A percentile compares a stretch with the other conserved stretches of the same genome.
phyloP scores from a whole-genome alignment of 768 basidiomycete genomes.

The Xanthoconium purpureum region DNA sequence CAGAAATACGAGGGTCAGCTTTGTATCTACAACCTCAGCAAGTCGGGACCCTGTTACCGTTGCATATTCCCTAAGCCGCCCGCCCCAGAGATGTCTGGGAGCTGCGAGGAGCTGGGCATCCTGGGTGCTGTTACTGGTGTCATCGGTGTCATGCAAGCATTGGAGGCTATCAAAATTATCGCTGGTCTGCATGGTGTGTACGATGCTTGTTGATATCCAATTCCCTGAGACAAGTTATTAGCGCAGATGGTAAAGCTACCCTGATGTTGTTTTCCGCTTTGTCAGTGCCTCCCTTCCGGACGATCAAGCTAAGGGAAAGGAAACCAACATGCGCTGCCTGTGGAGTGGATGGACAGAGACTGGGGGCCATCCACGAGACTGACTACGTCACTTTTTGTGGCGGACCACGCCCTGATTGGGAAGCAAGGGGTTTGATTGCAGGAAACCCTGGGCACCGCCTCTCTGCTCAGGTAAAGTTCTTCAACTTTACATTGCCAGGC shows the following conservation, averaged over 20 bases:
- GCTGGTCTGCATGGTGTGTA: slow-evolving; percentile 60
- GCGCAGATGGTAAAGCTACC: slow-evolving; percentile 55
- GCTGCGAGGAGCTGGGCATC: slow-evolving; percentile 88
- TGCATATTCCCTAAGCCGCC: slow-evolving; percentile 89
- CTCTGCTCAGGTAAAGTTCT: slow-evolving; percentile 38
- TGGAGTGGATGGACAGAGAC: slow-evolving; percentile 45
- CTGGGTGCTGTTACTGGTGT: slow-evolving; percentile 86
- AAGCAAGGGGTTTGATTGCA: slow-evolving; percentile 46
- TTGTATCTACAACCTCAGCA: slow-evolving; percentile 66
- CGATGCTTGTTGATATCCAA: background rate
- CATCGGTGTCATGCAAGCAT: slow-evolving; percentile 86
- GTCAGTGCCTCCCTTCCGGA: slow-evolving; percentile 68
- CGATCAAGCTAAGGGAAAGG: slow-evolving; percentile 72
- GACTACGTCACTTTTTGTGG: slow-evolving; percentile 92
- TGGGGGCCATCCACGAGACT: slow-evolving; percentile 48
- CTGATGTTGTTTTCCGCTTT: slow-evolving; percentile 77
- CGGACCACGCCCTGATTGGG: slow-evolving; percentile 65
- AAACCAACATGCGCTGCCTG: slow-evolving; percentile 76
- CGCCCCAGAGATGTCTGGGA: slow-evolving; percentile 56
- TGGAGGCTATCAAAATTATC: slow-evolving; percentile 82
- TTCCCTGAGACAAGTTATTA: slow-evolving; percentile 3
- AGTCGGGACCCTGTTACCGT: slow-evolving; percentile 84
- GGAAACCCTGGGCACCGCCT: slow-evolving; percentile 44
- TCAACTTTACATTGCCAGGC: background rate
- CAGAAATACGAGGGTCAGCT: slow-evolving; percentile 83